Base-by-base conservation (phyloP, 148 eudicot species). In the Chenopodium berlandieri region DNA sequence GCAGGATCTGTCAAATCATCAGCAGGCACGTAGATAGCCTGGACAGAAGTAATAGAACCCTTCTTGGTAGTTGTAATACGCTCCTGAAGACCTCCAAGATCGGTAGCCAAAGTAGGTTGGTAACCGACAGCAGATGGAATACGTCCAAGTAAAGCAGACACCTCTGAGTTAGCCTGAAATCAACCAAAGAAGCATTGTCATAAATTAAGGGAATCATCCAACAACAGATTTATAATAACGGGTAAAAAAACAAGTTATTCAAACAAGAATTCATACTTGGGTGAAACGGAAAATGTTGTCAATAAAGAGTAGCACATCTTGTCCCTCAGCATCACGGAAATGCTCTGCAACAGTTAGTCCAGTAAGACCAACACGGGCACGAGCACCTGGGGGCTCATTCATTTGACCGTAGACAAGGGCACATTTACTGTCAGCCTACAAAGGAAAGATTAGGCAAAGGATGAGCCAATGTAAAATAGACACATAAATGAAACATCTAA, bases 311-410 rank as follows among this genome's bases (percentile, higher is more conserved):
- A 95, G 86, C 92, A 93, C 98, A 86, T 95, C 97, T 79, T 95
- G 98, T 56, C 98, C 98, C 80, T 95, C 98, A 80, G 97, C 98
- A 82, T 95, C 98, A 87, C 97, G 87, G 84, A 93, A 93, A 73
- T 93, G 94, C 83, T 93, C 97, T 48, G 94, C 94, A 65, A 93
- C 97, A 82, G 98, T 94, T 90, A 94, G 85, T 75, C 98, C 98
- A 77, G 98, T 94, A 74, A 94, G 97, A 72, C 98, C 98, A 86
- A 93, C 98, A 92, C 97, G 97, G 78, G 97, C 97, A 91, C 97
- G 98, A 44, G 98, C 98, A 92, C 97, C 98, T 72, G 97, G 97
- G 82, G 97, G 98, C 90, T 93, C 98, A 71, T 93, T 95, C 98
- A 93, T 95, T 91, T 95, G 98, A 75, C 98, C 97, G 25, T 93